These are phyloP conservation scores for Populus tomentosa DNA, from an alignment of 441 rosid genomes.

Conservation along the genomic window DNA sequence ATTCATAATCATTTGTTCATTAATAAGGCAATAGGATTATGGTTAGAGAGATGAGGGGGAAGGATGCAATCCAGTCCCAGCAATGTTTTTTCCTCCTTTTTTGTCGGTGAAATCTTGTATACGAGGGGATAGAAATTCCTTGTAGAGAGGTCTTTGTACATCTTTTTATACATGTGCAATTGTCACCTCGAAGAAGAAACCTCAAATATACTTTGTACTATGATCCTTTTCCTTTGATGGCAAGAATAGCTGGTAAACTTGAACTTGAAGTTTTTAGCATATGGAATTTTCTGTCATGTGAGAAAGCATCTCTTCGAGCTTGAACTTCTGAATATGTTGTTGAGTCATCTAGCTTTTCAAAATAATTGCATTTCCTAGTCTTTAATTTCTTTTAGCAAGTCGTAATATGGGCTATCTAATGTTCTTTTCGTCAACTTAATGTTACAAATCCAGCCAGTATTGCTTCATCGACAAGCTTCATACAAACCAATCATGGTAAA, in stretches of 20 bases:
- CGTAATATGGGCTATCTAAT: no score
- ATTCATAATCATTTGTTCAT: conserved; percentile 26
- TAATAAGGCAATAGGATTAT: conserved; percentile 18
- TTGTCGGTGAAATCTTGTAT: neutral
- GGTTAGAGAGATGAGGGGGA: conserved; percentile 17
- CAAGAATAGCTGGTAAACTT: neutral
- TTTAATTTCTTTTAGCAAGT: no score
- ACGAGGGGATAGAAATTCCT: conserved; percentile 18
- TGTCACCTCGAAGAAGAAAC: conserved; percentile 2
- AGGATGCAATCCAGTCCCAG: conserved; percentile 12
- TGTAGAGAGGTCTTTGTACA: conserved; percentile 17
- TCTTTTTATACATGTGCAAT: conserved; percentile 26
- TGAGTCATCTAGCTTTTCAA: no score
- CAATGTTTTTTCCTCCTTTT: neutral
- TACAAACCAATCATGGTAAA: no score
- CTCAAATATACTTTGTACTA: neutral
- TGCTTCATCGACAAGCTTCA: no score
- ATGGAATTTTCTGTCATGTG: no score
- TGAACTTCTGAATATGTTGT: no score
- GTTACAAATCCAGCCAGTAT: no score
- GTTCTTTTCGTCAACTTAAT: no score
- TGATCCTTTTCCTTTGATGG: neutral
- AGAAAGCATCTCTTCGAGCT: no score
- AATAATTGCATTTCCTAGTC: no score
- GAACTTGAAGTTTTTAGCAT: neutral